phyloP scores from a whole-genome alignment of 768 basidiomycete genomes.

The Brasilioporus rufonigricans region DNA sequence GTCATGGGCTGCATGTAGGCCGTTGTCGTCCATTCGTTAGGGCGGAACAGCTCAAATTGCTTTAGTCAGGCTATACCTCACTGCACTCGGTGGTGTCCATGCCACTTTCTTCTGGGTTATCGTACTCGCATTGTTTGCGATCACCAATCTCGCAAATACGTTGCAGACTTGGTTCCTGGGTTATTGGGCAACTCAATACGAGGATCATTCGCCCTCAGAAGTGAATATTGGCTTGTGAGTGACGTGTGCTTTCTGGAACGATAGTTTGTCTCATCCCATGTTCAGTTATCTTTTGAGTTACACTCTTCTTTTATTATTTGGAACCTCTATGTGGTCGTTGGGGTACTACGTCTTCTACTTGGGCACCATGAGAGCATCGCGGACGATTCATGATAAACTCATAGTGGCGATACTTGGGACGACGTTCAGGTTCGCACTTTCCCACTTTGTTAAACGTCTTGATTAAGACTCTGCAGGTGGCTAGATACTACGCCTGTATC shows the following conservation, averaged over 20 bases:
- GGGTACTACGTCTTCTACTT: neutral
- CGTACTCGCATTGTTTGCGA: neutral
- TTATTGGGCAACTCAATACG: neutral
- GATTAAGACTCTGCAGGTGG: neutral
- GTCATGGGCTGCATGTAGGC: too few species aligned
- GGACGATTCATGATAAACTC: neutral
- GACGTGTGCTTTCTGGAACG: too few species aligned
- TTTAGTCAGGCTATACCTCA: too few species aligned
- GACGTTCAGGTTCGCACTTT: too few species aligned
- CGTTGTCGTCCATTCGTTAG: too few species aligned
- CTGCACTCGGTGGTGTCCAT: too few species aligned
- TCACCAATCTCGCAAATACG: neutral
- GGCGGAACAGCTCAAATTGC: too few species aligned
- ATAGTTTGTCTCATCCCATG: too few species aligned
- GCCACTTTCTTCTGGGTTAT: too few species aligned
- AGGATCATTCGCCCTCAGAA: neutral
- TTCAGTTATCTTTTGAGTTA: too few species aligned
- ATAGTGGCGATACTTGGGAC: neutral
- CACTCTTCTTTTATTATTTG: neutral
- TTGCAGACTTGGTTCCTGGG: neutral
- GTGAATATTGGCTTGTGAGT: neutral
- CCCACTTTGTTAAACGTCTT: neutral
- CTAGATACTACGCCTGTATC: neutral
- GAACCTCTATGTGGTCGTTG: neutral
- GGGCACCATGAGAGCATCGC: neutral